phyloP scores from a whole-genome alignment of 2,329 filamentous ascomycete genomes.

The Tolypocladium tropicale region DNA sequence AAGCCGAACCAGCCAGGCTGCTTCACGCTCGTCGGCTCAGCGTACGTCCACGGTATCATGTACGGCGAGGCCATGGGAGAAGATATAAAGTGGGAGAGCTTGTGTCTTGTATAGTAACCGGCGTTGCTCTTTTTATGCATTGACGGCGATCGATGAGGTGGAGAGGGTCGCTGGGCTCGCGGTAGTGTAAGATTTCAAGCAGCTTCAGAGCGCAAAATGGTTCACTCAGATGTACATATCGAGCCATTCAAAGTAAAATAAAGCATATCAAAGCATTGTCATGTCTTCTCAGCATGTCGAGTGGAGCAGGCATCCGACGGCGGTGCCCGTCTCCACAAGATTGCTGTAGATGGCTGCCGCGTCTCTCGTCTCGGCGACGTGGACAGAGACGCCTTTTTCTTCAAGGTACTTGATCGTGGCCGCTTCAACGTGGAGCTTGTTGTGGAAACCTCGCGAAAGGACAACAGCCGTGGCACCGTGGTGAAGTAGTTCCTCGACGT shows the following conservation, averaged over 20 bases:
- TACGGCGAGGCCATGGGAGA: neutral
- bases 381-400: neutral
- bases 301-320: neutral
- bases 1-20: neutral
- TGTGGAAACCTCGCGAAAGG: slow-evolving; percentile 4
- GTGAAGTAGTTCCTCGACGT: slow-evolving; percentile 5
- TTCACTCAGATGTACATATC: neutral
- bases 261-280: neutral
- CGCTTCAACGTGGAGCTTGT: slow-evolving; percentile 3
- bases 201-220: too few relatives aligned
- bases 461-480: slow-evolving; percentile 4
- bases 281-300: neutral
- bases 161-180: too few relatives aligned
- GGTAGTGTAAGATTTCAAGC: too few relatives aligned
- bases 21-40: neutral
- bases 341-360: neutral
- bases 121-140: too few relatives aligned
- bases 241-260: neutral
- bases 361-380: neutral
- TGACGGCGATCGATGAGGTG: too few relatives aligned
- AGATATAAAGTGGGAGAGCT: neutral
- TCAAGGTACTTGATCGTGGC: slow-evolving; percentile 1
- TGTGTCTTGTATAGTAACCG: neutral
- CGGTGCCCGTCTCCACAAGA: neutral
- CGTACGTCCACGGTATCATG: neutral